Evolutionary conservation across 2,329 filamentous ascomycete genomes (phyloP), one percentile per base, ranked within the genome.

Genomic region (Stagonosporopsis cucurbitacearum): DNA sequence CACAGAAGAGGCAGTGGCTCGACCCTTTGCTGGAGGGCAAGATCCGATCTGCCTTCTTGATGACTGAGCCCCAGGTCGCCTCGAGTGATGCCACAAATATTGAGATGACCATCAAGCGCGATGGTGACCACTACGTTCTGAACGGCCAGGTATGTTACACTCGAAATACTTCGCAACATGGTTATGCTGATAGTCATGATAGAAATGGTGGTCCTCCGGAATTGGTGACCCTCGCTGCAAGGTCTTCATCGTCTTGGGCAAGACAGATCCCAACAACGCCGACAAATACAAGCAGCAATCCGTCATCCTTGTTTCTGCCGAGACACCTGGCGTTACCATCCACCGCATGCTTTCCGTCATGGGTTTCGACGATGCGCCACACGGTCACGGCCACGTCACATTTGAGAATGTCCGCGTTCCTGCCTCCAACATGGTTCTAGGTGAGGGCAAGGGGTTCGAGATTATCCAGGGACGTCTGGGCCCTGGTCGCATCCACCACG

Each of bases 181-280:
- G 2, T n/a, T 28, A 36, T 15, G 42, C 53, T 56, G 17, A 56
- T 43, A 26, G 5, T 26, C 30, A 17, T 6, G n/a, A 51, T 62
- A 94, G 86, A 99, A 99, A 91, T 99, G 95, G 95, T 99, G 95
- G 95, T 96, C 92, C 25, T 96, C 91, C 62, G 95, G 95, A 63
- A 92, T 93, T 17, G 95, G 95, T 55, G 95, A 99, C 79, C 90
- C 89, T 55, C 86, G 94, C 68, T 99, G 95, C 83, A 84, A 90
- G 77, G 82, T 99, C 75, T 98, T 97, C 80, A 88, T 99, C 59
- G 92, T 96, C 68, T 96, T 99, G 90, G 95, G 92, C 78, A 96
- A 98, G 83, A 89, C 86, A 12, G 90, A 96, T 72, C 82, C 90
- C 44, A 80, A 81, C 65, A 89, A 96, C 81, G 78, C 83, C 62